These are phyloP conservation scores for Prillingera fragicola DNA, from an alignment of 1,284 basidiomycete species.

Conservation along the genomic window DNA sequence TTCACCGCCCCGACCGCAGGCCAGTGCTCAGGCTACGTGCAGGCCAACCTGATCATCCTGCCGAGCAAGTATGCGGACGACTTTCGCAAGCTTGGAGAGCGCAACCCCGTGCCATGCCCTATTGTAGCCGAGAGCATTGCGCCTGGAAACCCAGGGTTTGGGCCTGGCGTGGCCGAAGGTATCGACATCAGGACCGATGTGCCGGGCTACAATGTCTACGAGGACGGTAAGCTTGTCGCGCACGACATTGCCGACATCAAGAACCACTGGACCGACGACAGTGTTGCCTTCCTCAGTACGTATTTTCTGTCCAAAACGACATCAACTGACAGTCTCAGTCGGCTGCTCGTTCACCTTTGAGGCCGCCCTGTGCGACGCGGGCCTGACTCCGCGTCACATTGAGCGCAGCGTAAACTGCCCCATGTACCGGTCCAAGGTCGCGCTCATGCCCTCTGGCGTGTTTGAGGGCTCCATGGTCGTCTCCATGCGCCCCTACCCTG, in stretches of 20 bases:
- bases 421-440: constrained; percentile 30
- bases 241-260: constrained; percentile 16
- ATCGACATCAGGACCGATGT: constrained; percentile 34
- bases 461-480: constrained; percentile 36
- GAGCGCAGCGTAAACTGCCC: constrained; percentile 26
- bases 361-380: constrained; percentile 20
- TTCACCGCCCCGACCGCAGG: constrained; percentile 16
- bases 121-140: constrained; percentile 30
- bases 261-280: constrained; percentile 30
- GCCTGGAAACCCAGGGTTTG: constrained; percentile 16
- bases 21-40: constrained; percentile 25
- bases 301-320: not conserved
- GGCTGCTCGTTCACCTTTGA: constrained; percentile 42
- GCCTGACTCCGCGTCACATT: constrained; percentile 25
- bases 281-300: constrained; percentile 32
- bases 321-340: constrained; percentile 7
- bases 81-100: constrained; percentile 32
- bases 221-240: constrained; percentile 16
- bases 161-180: constrained; percentile 24
- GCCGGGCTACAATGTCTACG: constrained; percentile 31
- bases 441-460: constrained; percentile 22
- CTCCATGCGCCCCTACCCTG: constrained; percentile 37
- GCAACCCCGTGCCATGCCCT: constrained; percentile 40
- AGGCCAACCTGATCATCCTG: constrained; percentile 38
- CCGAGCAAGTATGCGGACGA: constrained; percentile 29